Percentiles rank a stretch among this genome's conserved stretches.
phyloP scores from a whole-genome alignment of 306 rosid genomes.

The Rubus parviflorus region DNA sequence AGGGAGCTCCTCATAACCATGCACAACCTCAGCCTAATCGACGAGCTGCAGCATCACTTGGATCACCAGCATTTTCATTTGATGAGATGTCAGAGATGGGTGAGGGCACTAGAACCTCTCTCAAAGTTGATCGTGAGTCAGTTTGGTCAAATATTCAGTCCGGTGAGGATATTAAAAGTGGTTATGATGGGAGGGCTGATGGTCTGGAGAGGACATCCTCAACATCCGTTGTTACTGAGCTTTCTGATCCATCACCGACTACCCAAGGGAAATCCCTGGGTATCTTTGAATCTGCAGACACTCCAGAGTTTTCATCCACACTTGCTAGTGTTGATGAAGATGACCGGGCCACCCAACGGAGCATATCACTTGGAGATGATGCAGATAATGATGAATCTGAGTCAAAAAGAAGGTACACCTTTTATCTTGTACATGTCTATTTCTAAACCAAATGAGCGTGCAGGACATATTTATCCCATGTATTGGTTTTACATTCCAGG shows the following conservation, averaged over 20 bases:
- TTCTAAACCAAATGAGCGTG: not conserved
- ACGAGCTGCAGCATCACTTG: constrained; percentile 40
- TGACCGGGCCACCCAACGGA: constrained; percentile 52
- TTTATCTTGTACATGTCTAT: constrained; percentile 10
- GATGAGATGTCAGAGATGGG: constrained; percentile 54
- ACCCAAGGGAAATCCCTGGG: constrained; percentile 43
- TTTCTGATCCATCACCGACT: constrained; percentile 52
- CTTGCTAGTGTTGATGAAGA: constrained; percentile 56
- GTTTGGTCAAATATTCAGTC: constrained; percentile 54
- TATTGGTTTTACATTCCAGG: constrained; percentile 45
- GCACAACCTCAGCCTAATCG: constrained; percentile 57
- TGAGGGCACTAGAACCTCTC: constrained; percentile 46
- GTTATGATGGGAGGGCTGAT: constrained; percentile 50
- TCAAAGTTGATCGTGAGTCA: constrained; percentile 46
- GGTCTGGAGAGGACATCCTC: constrained; percentile 68
- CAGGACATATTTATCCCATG: constrained; percentile 10
- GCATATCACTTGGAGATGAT: constrained; percentile 44
- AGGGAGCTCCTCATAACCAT: constrained; percentile 84
- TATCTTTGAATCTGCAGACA: constrained; percentile 50
- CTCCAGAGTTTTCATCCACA: constrained; percentile 70
- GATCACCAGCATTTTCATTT: constrained; percentile 36
- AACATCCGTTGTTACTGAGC: constrained; percentile 53
- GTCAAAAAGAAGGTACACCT: constrained; percentile 62
- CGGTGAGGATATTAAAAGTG: constrained; percentile 37
- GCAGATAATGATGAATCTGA: constrained; percentile 64